Evolutionary conservation across 257 asterid species (phyloP), one percentile per base, ranked within the genome.

Genomic region (Solanum sejunctum): DNA sequence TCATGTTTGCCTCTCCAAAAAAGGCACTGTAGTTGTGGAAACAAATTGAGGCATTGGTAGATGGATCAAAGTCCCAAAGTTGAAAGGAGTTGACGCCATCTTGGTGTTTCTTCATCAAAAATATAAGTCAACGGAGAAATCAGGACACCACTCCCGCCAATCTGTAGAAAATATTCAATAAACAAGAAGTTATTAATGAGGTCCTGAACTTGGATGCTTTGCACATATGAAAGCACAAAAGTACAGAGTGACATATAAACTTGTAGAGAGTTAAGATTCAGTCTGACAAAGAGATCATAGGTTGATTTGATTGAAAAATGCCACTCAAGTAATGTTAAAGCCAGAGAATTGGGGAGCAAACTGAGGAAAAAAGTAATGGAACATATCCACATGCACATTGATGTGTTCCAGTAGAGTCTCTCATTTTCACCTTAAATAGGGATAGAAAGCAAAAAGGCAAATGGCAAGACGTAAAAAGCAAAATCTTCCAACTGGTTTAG

Each of bases 61-160:
- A 47, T 32, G 21, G 60, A 63, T 85, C 89, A 94, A 36, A 92
- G 87, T 77, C 97, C 98, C 90, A 97, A 75, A 47, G 88, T 88
- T 12, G 94, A 86, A 54, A 94, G 94, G 86, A 97, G 98, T 80
- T 92, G 93, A 58, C 90, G 96, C 98, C 99, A 97, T 89, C 99
- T 92, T 12, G 98, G 98, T 84, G 98, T 92, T 89, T 97, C 99
- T 91, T 94, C 98, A 1, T 97, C 99, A 12, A 97, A 97, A 81
- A 97, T 97, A 91, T 97, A 97, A 70, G 99, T 97, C 85, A 94
- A 86, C 12, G 98, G 98, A 54, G 99, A 95, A 84, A 97, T 80
- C 89, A 97, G 89, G 84, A 97, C 99, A 61, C 98, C 99, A 71
- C 99, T 94, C 57, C 99, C 99, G 81, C 99, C 99, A 90, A 95